Base-by-base conservation (phyloP, 2,329 filamentous ascomycete species). In the Daldinia sp. region DNA sequence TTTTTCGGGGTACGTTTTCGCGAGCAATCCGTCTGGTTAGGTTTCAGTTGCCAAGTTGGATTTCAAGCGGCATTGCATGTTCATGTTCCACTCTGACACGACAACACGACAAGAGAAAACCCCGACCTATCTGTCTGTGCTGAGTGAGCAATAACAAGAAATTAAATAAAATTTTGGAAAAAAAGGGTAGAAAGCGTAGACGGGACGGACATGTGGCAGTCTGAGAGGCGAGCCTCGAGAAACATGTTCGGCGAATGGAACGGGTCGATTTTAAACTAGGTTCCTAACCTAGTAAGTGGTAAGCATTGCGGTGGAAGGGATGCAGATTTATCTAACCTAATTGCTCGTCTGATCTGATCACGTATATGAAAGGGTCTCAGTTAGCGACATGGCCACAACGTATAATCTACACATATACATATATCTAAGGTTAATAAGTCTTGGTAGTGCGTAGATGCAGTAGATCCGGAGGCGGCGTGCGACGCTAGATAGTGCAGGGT, bases 41-140 rank as follows among this genome's bases (percentile, higher is more conserved):
- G 55, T 64, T 67, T 64, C 48, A 67, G 51, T 64, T 60, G 61
- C 58, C 61, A 59, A 64, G 61, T 67, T 60, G 51, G 60, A n/a
- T n/a, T n/a, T 52, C 48, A 56, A 57, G 34, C 48, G 37, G 61
- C 63, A 63, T 66, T 61, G 57, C 61, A 64, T 64, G 49, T 55
- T 48, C 49, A 37, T n/a, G 4, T 50, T 58, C 50, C 49, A 58
- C 56, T 56, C 49, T 55, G 57, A 61, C 57, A 66, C 56, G 63
- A 60, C 58, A 52, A 55, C 34, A 32, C 47, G 3, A 34, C 47
- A 23, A 50, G 9, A 13, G n/a, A 37, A 27, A 17, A 15, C 35
- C 13, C 21, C 30, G 30, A 30, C 30, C 13, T n/a, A n/a, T n/a
- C n/a, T n/a, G n/a, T n/a, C n/a, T 32, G 17, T 41, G 32, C 35